phyloP scores from a whole-genome alignment of 2,329 filamentous ascomycete genomes.

The Plectosphaerella sp. region DNA sequence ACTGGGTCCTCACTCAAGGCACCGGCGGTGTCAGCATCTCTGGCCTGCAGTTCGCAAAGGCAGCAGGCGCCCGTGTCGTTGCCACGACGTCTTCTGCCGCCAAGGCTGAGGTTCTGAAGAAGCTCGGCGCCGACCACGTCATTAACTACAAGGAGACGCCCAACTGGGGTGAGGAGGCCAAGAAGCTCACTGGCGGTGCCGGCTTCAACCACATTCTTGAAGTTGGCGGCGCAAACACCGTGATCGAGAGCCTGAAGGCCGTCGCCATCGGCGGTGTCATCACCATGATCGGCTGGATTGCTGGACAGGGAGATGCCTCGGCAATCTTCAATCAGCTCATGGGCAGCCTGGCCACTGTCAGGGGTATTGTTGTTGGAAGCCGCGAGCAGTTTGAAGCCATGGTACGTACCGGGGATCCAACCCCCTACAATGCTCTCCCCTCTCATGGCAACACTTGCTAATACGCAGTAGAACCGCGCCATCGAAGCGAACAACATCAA shows the following conservation, averaged over 20 bases:
- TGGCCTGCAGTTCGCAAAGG: constrained; percentile 54
- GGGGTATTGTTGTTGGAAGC: constrained; percentile 1
- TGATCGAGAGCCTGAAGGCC: constrained; percentile 38
- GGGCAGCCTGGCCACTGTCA: neutral
- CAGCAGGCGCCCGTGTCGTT: constrained; percentile 42
- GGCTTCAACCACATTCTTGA: constrained; percentile 46
- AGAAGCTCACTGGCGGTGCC: constrained; percentile 33
- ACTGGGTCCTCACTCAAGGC: constrained; percentile 63
- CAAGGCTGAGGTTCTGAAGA: constrained; percentile 37
- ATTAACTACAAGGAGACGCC: constrained; percentile 43
- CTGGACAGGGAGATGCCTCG: neutral
- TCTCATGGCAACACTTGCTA: neutral
- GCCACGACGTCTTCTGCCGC: constrained; percentile 41
- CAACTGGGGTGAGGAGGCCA: constrained; percentile 41
- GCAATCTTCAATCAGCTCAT: neutral
- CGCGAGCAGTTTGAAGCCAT: neutral
- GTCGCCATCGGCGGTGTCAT: constrained; percentile 43
- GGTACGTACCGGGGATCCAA: neutral
- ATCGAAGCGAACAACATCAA: constrained; percentile 39
- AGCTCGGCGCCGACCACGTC: constrained; percentile 44
- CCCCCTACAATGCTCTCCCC: too few species aligned
- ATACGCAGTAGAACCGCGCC: constrained; percentile 18
- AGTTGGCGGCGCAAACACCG: constrained; percentile 38
- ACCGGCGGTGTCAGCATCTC: constrained; percentile 67
- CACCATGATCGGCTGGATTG: constrained; percentile 29